phyloP scores from a whole-genome alignment of 352 stramenopile genomes.

The Nothophytophthora sp. region DNA sequence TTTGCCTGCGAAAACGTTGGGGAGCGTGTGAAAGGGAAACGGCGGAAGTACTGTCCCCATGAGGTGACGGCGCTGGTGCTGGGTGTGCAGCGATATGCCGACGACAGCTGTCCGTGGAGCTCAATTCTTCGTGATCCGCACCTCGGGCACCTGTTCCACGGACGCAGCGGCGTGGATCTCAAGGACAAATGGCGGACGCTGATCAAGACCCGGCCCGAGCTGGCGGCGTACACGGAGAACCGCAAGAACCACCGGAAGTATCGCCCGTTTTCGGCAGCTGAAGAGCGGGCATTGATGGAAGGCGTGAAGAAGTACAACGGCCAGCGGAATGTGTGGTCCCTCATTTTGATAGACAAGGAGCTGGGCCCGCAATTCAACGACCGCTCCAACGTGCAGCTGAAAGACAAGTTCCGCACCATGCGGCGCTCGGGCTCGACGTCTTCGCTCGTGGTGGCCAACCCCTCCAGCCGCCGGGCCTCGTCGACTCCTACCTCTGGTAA shows the following conservation, averaged over 20 bases:
- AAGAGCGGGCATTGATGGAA: slow-evolving; percentile 87
- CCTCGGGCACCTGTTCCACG: slow-evolving; percentile 76
- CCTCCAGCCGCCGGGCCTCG: slow-evolving; percentile 46
- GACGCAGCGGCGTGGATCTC: slow-evolving; percentile 73
- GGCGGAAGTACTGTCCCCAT: slow-evolving; percentile 82
- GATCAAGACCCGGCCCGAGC: slow-evolving; percentile 78
- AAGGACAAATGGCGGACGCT: slow-evolving; percentile 87
- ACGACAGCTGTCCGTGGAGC: slow-evolving; percentile 86
- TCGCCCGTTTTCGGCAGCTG: slow-evolving; percentile 68
- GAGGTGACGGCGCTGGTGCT: slow-evolving; percentile 83
- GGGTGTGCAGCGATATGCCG: slow-evolving; percentile 81
- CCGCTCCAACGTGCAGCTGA: slow-evolving; percentile 81
- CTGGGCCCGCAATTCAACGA: slow-evolving; percentile 81
- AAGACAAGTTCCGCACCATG: slow-evolving; percentile 87
- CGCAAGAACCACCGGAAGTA: slow-evolving; percentile 89
- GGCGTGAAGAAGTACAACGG: slow-evolving; percentile 87
- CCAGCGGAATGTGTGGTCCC: slow-evolving; percentile 81
- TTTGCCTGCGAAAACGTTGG: slow-evolving; percentile 85
- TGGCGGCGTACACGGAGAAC: slow-evolving; percentile 81
- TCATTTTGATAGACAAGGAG: slow-evolving; percentile 84
- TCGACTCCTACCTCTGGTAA: slow-evolving; percentile 14
- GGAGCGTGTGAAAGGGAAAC: slow-evolving; percentile 83
- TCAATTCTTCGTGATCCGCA: slow-evolving; percentile 77
- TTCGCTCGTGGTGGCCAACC: slow-evolving; percentile 39
- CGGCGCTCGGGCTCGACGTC: slow-evolving; percentile 51